Evolutionary conservation across 2,329 filamentous ascomycete species (phyloP), one percentile per base, ranked within the genome.

Genomic region (Ascochyta pisi): DNA sequence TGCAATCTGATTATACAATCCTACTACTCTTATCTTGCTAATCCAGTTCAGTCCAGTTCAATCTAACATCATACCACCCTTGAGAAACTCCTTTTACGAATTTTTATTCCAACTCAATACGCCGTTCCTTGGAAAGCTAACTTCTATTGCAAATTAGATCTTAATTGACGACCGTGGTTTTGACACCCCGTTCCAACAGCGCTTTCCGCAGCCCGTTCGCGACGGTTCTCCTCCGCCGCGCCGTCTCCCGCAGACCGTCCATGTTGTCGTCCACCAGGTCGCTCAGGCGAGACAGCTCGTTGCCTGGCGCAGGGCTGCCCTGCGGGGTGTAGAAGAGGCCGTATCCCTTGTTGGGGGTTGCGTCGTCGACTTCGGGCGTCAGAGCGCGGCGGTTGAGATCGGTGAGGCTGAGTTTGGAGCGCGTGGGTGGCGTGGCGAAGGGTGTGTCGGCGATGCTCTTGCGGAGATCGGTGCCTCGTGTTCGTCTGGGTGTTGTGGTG

Each of bases 231-330:
- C 79, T 69, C 63, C 73, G 68, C 57, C 62, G 66, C 43, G 62
- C 66, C 33, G 61, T 74, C 55, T 68, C 69, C 48, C 73, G 64
- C 52, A 77, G 73, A n/a, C 53, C 64, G 51, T 73, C 68, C 5
- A 81, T 68, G 40, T 77, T 75, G 34, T 73, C 67, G 24, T 74
- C 76, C 2, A 81, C 75, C 57, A 78, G 68, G 24, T 70, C 66
- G 65, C 75, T 76, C 53, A 77, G 71, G 59, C 70, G 75, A 44
- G 72, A 67, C 22, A 73, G 49, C 6, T 68, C 57, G 5, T 57
- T 63, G 9, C 68, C 73, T 1, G 63, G 33, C n/a, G 63, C 45
- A 5, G 65, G 63, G 27, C 58, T 67, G 10, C 65, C 66, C n/a
- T 70, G 65, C 15, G 73, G 62, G 48, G 73, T 69, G 62, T 74